phyloP scores from a whole-genome alignment of 2,329 filamentous ascomycete genomes.

The Colletotrichum tamarilloi region DNA sequence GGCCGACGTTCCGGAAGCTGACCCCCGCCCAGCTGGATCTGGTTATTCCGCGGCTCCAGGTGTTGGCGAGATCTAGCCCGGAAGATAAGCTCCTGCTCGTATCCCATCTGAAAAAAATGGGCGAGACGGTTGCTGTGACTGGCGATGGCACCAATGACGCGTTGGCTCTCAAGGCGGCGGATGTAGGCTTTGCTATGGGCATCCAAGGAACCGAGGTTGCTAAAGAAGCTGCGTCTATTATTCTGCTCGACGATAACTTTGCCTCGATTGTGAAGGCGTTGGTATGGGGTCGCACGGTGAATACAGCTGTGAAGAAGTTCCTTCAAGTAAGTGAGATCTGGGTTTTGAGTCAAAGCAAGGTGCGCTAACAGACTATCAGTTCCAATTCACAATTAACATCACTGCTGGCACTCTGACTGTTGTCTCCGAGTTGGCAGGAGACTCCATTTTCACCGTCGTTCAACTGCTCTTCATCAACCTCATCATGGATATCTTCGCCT shows the following conservation, averaged over 20 bases:
- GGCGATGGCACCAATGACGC: conserved; percentile 74
- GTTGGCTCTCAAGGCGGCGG: conserved; percentile 68
- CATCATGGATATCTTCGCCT: conserved; percentile 70
- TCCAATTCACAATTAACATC: conserved; percentile 71
- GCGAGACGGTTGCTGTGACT: conserved; percentile 69
- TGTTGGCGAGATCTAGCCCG: conserved; percentile 73
- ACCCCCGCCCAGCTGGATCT: conserved; percentile 68
- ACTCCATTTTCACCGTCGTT: conserved; percentile 66
- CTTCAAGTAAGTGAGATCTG: conserved; percentile 56
- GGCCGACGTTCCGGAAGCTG: conserved; percentile 73
- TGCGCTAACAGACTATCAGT: conserved; percentile 44
- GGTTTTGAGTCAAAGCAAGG: background rate
- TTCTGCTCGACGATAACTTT: conserved; percentile 72
- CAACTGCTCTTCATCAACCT: conserved; percentile 71
- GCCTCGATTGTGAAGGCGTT: conserved; percentile 69
- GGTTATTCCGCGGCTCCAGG: conserved; percentile 68
- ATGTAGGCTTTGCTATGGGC: conserved; percentile 73
- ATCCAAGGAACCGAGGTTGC: conserved; percentile 71
- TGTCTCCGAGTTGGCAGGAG: conserved; percentile 63
- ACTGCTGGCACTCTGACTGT: conserved; percentile 70
- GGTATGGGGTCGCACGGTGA: conserved; percentile 71
- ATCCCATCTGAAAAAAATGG: conserved; percentile 68
- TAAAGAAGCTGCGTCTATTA: conserved; percentile 71
- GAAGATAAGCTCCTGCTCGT: conserved; percentile 75
- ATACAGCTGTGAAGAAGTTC: conserved; percentile 73